A percentile compares a stretch with the other conserved stretches of the same genome.
These are phyloP conservation scores for Huntiella omanensis DNA, from an alignment of 2,329 filamentous ascomycete genomes.

Conservation along the genomic window DNA sequence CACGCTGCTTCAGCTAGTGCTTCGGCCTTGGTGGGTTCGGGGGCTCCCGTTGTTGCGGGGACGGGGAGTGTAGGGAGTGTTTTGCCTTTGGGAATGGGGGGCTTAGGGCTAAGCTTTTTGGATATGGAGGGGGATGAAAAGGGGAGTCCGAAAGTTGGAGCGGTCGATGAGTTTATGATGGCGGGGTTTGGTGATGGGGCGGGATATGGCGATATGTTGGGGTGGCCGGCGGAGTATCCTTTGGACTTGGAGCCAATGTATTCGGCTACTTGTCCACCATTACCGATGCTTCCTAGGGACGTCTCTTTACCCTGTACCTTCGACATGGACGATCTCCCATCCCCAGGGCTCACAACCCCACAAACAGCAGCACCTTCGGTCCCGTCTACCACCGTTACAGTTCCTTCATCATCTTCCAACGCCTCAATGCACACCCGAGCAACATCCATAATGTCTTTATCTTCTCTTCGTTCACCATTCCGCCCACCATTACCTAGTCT, in stretches of 20 bases:
- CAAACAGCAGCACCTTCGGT: constrained; percentile 15
- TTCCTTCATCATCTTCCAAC: constrained; percentile 18
- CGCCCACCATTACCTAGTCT: not conserved
- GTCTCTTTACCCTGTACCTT: constrained; percentile 20
- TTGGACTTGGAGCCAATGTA: constrained; percentile 25
- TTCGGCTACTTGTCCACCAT: constrained; percentile 3
- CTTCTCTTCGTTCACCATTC: no score
- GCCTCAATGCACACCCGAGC: constrained; percentile 27
- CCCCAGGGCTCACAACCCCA: no score
- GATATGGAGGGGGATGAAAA: constrained; percentile 17
- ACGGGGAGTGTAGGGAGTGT: no score
- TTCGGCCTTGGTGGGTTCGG: constrained; percentile 6
- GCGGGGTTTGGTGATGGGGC: constrained; percentile 21
- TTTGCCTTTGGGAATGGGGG: no score
- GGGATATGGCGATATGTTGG: constrained; percentile 24
- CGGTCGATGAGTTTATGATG: constrained; percentile 25
- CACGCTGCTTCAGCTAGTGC: constrained; percentile 17
- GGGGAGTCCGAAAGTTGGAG: constrained; percentile 6
- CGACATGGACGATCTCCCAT: constrained; percentile 22
- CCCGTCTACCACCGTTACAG: constrained; percentile 20
- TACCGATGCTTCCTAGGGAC: constrained; percentile 19
- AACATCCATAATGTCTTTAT: constrained; percentile 26
- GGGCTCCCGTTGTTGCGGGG: not conserved
- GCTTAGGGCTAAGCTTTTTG: constrained; percentile 15
- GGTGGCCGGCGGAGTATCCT: constrained; percentile 24